Evolutionary conservation across 192 early-diverging fungal species (phyloP).

Genomic region (Coemansia sp.): DNA sequence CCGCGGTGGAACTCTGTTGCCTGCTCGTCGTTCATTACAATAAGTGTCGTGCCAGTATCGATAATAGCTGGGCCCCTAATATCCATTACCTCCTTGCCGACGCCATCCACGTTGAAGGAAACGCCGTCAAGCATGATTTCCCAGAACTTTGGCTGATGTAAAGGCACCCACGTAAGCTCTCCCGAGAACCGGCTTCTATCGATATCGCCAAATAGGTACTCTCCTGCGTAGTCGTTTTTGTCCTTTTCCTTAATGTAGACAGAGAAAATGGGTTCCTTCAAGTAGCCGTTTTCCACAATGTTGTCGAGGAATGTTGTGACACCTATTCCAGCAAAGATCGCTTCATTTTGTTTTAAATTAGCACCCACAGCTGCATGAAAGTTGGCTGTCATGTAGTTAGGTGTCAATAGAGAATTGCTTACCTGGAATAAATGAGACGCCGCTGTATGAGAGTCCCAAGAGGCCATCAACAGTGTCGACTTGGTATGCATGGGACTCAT

Average conservation of each 20-base stretch:
- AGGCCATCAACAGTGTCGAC: conserved; percentile 65
- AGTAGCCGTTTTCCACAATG: conserved; percentile 55
- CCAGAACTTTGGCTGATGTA: conserved; percentile 58
- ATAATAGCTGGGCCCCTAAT: conserved; percentile 54
- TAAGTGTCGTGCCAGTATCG: conserved; percentile 66
- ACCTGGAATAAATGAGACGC: conserved; percentile 54
- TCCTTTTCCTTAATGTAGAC: conserved; percentile 61
- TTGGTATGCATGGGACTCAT: conserved; percentile 57
- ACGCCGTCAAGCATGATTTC: conserved; percentile 54
- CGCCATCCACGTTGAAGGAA: conserved; percentile 30
- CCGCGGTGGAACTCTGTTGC: conserved; percentile 58
- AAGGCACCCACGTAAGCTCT: conserved; percentile 56
- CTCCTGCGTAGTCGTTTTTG: conserved; percentile 53
- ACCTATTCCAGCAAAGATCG: conserved; percentile 14
- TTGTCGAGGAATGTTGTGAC: conserved; percentile 56
- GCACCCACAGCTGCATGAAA: neutral
- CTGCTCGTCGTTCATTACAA: conserved; percentile 57
- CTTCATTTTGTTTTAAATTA: neutral
- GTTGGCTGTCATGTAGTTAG: neutral
- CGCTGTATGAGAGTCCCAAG: conserved; percentile 64
- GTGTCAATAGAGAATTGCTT: neutral
- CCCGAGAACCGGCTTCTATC: conserved; percentile 54
- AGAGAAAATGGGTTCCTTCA: conserved; percentile 66
- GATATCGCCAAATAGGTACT: conserved; percentile 61
- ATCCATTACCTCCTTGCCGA: conserved; percentile 39